These are phyloP conservation scores for Nitzschia palea DNA, from an alignment of 108 stramenopile species.

Conservation along the genomic window DNA sequence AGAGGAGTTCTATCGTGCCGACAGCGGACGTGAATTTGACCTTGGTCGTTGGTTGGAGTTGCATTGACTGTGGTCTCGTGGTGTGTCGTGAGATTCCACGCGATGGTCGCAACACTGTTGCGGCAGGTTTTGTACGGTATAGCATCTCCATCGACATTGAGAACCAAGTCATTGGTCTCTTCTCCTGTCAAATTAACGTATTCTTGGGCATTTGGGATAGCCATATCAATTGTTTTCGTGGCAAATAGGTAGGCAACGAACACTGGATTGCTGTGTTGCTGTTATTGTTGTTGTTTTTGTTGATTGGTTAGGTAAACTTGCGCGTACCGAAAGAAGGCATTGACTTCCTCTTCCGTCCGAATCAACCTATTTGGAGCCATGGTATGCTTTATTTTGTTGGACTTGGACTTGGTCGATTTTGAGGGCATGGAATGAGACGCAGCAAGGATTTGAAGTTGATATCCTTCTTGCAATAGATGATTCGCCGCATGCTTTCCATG, in stretches of 20 bases:
- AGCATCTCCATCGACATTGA: constrained; percentile 8
- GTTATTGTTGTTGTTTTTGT: neutral
- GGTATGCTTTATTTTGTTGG: no score
- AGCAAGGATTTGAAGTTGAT: constrained; percentile 20
- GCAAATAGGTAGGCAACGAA: constrained; percentile 42
- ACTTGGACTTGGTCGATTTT: no score
- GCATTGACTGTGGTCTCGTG: no score
- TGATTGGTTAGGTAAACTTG: no score
- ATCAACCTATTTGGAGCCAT: neutral
- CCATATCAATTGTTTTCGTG: constrained; percentile 57
- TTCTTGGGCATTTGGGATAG: constrained; percentile 38
- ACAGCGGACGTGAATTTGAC: neutral
- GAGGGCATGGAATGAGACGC: constrained; percentile 4
- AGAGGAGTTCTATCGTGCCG: neutral
- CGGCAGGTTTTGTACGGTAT: constrained; percentile 3
- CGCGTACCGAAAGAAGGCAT: no score
- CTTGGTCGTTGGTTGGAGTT: neutral
- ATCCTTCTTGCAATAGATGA: neutral
- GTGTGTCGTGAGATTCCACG: no score
- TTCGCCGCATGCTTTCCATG: neutral
- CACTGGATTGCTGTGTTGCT: neutral
- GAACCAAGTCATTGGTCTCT: neutral
- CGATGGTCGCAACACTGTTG: neutral
- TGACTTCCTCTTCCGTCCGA: no score
- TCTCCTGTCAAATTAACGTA: constrained; percentile 4